A percentile compares a stretch with the other conserved stretches of the same genome.
Conservation (phyloP, 2,329 filamentous ascomycete genomes). For the Ophiostoma montium region DNA sequence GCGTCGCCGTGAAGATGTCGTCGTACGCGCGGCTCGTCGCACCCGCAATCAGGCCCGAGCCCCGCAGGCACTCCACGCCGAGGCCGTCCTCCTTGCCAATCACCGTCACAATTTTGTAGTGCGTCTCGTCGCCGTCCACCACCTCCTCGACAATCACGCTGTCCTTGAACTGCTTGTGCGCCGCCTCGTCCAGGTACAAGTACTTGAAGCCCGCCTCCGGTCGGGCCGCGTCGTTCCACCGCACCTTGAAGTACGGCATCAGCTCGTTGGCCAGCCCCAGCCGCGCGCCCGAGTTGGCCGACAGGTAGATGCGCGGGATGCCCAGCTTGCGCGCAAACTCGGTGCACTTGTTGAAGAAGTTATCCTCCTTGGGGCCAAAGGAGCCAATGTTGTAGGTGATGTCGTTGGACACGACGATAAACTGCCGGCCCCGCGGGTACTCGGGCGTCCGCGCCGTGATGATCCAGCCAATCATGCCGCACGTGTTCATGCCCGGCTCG, state of each 20-base stretch:
- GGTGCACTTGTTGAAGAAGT: slow-evolving; percentile 98
- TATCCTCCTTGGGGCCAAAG: slow-evolving; percentile 91
- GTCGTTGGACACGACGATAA: slow-evolving; percentile 96
- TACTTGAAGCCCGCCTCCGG: slow-evolving; percentile 92
- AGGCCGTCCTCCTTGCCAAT: slow-evolving; percentile 89
- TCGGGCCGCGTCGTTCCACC: slow-evolving; percentile 75
- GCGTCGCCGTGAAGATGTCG: slow-evolving; percentile 95
- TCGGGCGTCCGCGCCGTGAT: slow-evolving; percentile 90
- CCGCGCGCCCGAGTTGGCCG: slow-evolving; percentile 95
- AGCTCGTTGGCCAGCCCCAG: slow-evolving; percentile 94
- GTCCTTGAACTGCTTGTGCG: slow-evolving; percentile 77
- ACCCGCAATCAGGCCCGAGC: slow-evolving; percentile 95
- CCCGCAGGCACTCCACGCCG: slow-evolving; percentile 92
- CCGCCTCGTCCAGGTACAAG: slow-evolving; percentile 77
- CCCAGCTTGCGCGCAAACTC: slow-evolving; percentile 83
- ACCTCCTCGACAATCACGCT: slow-evolving; percentile 81
- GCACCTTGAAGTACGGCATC: slow-evolving; percentile 92
- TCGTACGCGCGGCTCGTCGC: slow-evolving; percentile 95
- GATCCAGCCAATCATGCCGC: slow-evolving; percentile 98
- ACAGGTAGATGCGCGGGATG: slow-evolving; percentile 93
- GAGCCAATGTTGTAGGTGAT: slow-evolving; percentile 99
- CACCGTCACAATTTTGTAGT: slow-evolving; percentile 88
- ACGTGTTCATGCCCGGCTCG: slow-evolving; percentile 86
- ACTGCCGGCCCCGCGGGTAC: slow-evolving; percentile 81
- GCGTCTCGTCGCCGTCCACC: slow-evolving; percentile 72